Base-by-base conservation (phyloP, 495 filamentous ascomycete species). In the Trichocladium uniseriatum region DNA sequence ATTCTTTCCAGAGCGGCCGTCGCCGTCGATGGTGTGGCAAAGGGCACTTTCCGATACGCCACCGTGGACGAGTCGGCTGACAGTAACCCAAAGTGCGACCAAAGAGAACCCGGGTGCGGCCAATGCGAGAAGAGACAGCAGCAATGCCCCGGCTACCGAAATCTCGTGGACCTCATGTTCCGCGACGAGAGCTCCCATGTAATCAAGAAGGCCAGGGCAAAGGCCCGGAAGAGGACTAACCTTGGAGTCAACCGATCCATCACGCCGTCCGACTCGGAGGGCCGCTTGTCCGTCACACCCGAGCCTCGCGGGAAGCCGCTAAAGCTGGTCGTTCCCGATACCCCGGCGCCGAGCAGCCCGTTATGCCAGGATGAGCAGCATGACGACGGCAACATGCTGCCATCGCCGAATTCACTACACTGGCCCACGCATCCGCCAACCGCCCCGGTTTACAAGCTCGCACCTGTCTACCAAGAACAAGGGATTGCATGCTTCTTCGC, bases 121-220 rank as follows among this genome's bases (percentile, higher is more conserved):
- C 83, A 87, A 59, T 87, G 84, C 58, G 60, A 70, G 29, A 77
- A 79, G 58, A 73, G 78, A 41, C 74, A 74, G 53, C 71, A 80
- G 56, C 65, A 67, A 53, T 88, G 84, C 56, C 79, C 80, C 43
- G 83, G 84, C 20, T 88, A 88, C 57, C 73, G 82, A 46, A 82
- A 86, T 45, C 73, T 80, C 45, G 62, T 82, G 31, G 80, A 82
- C 37, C 66, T 87, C 36, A 79, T 85, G 72, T 88, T 88, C 61
- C 79, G 83, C 22, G 80, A 87, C 57, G 80, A 88, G 61, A 87
- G 81, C 59, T 73, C 75, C 45, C 74, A 79, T 52, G 80, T 87
- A 38, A 76, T 79, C 49, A 74, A 73, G 49, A 87, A 84, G 63
- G 80, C 78, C 36, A 75, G 74, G 51, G 63, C 61, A 15, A 64